Evolutionary conservation across 2,329 filamentous ascomycete species (phyloP).

Genomic region (Falciphora oryzae): DNA sequence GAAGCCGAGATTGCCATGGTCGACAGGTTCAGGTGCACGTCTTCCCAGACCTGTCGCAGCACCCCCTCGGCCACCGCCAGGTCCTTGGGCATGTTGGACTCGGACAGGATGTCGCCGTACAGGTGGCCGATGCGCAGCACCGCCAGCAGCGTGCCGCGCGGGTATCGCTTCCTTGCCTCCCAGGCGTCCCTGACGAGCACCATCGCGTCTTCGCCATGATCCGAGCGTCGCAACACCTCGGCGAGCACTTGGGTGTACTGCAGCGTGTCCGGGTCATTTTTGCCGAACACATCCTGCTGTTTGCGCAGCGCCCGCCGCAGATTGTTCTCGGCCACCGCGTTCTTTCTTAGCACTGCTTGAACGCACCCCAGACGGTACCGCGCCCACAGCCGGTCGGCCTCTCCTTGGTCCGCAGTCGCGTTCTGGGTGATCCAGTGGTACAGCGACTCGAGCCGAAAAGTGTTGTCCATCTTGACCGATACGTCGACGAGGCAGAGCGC

Average conservation of each 20-base stretch:
- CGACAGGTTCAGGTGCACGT: constrained; percentile 7
- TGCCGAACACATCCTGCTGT: constrained; percentile 7
- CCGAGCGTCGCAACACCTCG: constrained; percentile 10
- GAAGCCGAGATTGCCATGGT: neutral
- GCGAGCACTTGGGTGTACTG: constrained; percentile 12
- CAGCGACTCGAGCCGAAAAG: constrained; percentile 6
- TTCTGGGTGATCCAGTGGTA: constrained; percentile 12
- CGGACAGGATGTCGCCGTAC: constrained; percentile 10
- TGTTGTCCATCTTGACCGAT: constrained; percentile 9
- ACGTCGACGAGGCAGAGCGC: constrained; percentile 9
- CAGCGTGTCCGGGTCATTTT: constrained; percentile 10
- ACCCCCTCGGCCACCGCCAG: constrained; percentile 8
- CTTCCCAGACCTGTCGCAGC: constrained; percentile 10
- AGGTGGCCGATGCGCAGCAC: constrained; percentile 10
- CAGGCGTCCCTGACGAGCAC: constrained; percentile 6
- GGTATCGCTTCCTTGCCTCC: constrained; percentile 4
- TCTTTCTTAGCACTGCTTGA: constrained; percentile 10
- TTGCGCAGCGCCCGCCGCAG: constrained; percentile 4
- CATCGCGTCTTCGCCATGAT: constrained; percentile 2
- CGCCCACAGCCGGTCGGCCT: constrained; percentile 9
- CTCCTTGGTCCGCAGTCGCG: constrained; percentile 5
- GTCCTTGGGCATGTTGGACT: constrained; percentile 9
- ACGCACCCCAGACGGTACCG: constrained; percentile 12
- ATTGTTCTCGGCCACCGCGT: constrained; percentile 8
- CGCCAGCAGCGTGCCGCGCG: constrained; percentile 8